A percentile compares a stretch with the other conserved stretches of the same genome.
Conservation (phyloP, 169 alveolate species). For the Neospora caninum region DNA sequence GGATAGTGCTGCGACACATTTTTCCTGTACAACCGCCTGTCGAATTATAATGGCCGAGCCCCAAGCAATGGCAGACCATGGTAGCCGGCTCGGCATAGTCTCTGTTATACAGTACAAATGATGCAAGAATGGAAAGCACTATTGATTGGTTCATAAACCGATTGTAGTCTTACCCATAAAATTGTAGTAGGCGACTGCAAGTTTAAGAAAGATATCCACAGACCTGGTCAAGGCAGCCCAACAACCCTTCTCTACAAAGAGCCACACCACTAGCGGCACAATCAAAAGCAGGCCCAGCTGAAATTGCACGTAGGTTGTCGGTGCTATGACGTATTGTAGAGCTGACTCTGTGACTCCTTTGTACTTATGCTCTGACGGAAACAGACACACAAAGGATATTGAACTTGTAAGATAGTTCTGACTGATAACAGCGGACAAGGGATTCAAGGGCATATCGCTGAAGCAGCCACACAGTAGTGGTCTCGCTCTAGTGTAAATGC, state of each 20-base stretch:
- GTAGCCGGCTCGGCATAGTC: not conserved
- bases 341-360: conserved; percentile 64
- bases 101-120: too few relatives aligned
- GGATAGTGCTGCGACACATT: too few relatives aligned
- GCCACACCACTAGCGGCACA: conserved; percentile 65
- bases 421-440: not conserved
- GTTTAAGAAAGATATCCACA: conserved; percentile 51
- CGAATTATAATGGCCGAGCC: too few relatives aligned
- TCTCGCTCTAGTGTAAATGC: too few relatives aligned
- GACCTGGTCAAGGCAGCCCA: conserved; percentile 57
- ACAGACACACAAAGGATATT: not conserved
- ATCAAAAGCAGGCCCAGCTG: conserved; percentile 65
- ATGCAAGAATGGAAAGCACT: too few relatives aligned
- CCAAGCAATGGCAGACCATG: too few relatives aligned
- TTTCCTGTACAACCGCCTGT: too few relatives aligned
- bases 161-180: conserved; percentile 48
- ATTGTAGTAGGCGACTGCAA: conserved; percentile 65
- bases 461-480: too few relatives aligned
- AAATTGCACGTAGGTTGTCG: conserved; percentile 66
- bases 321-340: conserved; percentile 63
- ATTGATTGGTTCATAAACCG: too few relatives aligned
- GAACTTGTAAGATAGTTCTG: not conserved
- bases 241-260: conserved; percentile 59
- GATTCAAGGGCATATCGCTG: too few relatives aligned
- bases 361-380: conserved; percentile 56